Evolutionary conservation across 169 alveolate genomes (phyloP), one percentile per base, ranked within the genome.

Genomic region (Condylostoma magnum): DNA sequence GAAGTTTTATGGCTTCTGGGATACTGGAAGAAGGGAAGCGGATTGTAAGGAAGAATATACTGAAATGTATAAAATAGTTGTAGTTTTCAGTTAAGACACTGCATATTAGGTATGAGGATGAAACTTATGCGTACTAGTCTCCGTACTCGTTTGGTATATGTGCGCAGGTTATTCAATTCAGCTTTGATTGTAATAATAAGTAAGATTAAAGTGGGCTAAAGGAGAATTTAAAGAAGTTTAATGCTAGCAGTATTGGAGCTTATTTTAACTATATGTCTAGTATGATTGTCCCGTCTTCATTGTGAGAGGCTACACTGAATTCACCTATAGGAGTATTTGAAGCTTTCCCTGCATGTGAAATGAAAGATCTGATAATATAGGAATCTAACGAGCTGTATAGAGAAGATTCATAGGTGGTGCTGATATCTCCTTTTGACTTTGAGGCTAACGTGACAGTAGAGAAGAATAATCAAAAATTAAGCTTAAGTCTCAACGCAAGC

Each of bases 21-120:
- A n/a, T n/a, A n/a, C n/a, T n/a, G n/a, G n/a, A n/a, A n/a, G n/a
- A n/a, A n/a, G n/a, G n/a, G n/a, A n/a, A n/a, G n/a, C n/a, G n/a
- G n/a, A n/a, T n/a, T n/a, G n/a, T n/a, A n/a, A n/a, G n/a, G n/a
- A n/a, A n/a, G n/a, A n/a, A n/a, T n/a, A n/a, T n/a, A n/a, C n/a
- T n/a, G n/a, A n/a, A n/a, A n/a, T n/a, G n/a, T n/a, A n/a, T n/a
- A n/a, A n/a, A n/a, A n/a, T n/a, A n/a, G n/a, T n/a, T n/a, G n/a
- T n/a, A n/a, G n/a, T n/a, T n/a, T n/a, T n/a, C 18, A 44, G 44
- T 66, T 1, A n/a, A 66, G 6, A 20, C 12, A 25, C 33, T 66
- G n/a, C 75, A 66, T 30, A 66, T 66, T 20, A 43, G 75, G 2
- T 66, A 66, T 5, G 75, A 66, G 47, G 75, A 66, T 30, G 75